Base-by-base conservation (phyloP, 495 filamentous ascomycete genomes). In the Diplogelasinospora grovesii region DNA sequence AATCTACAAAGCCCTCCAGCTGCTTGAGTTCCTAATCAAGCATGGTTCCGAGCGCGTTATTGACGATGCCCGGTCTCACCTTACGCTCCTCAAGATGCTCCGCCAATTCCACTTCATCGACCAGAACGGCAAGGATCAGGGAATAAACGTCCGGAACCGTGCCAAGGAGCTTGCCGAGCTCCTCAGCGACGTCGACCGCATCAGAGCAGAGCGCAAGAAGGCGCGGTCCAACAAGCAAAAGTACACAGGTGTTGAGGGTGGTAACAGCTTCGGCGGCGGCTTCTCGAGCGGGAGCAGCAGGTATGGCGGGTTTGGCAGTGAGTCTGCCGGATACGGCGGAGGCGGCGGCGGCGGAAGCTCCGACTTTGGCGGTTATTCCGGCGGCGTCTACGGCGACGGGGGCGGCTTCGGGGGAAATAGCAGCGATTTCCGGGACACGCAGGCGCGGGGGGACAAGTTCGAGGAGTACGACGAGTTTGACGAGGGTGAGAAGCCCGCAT, bases 81-180 rank as follows among this genome's bases (percentile, higher is more conserved):
- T 97, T 56, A 90, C 88, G 14, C 78, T 96, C 19, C 71, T 99
- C 34, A 95, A 95, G 60, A 99, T 97, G 93, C 78, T 99, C 26
- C 85, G 92, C 39, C 92, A 99, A 57, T 99, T 99, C 64, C 93
- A 99, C 63, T 97, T 65, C 61, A 97, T 99, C 60, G 92, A 97
- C 51, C 71, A 71, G 57, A 97, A 96, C 58, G 93, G 92, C 45
- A 97, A 97, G 68, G 92, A 99, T 57, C 93, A 97, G 64, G 92
- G 92, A 48, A 79, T 97, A 56, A 99, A 99, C 55, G 92, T 99
- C 42, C 85, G 92, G 42, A 96, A 96, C 60, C 80, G 93, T 30
- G 86, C 90, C 22, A 95, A 95, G 63, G 93, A 97, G 62, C 71
- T 99, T 35, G 86, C 86, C 11, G 94, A 99, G 46, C 73, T 99